These are phyloP conservation scores for Cercospora zeae-maydis DNA, from an alignment of 2,329 filamentous ascomycete species.

Conservation along the genomic window DNA sequence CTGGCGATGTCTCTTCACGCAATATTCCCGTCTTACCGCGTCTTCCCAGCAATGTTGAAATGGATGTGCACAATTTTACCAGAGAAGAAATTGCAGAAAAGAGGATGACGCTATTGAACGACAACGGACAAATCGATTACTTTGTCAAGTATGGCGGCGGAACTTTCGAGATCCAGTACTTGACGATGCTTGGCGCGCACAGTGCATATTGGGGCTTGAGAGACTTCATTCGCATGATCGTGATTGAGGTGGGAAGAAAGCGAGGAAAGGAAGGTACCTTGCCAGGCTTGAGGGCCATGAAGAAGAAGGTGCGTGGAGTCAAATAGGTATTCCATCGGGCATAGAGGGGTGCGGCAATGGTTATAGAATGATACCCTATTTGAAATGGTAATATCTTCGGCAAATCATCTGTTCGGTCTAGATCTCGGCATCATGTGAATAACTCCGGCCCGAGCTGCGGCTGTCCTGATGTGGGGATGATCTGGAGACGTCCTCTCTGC, in stretches of 20 bases:
- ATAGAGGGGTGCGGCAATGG: neutral
- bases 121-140: conserved; percentile 94
- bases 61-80: conserved; percentile 93
- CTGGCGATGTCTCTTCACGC: conserved; percentile 31
- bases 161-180: conserved; percentile 87
- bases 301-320: conserved; percentile 51
- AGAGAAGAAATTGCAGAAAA: conserved; percentile 89
- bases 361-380: conserved; percentile 4
- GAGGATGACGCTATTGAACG: conserved; percentile 82
- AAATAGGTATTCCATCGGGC: neutral
- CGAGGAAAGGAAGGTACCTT: conserved; percentile 62
- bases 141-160: conserved; percentile 80
- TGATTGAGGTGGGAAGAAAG: conserved; percentile 76
- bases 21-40: conserved; percentile 37
- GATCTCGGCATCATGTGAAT: neutral
- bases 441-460: neutral
- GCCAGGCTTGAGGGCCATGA: conserved; percentile 53
- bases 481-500: neutral
- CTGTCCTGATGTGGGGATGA: neutral
- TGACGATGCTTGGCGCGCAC: conserved; percentile 95
- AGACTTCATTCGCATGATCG: conserved; percentile 88
- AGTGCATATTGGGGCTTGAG: conserved; percentile 86
- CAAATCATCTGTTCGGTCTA: neutral
- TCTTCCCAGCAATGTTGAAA: conserved; percentile 62
- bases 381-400: neutral